Evolutionary conservation across 768 basidiomycete species (phyloP).

Genomic region (Russula earlei): DNA sequence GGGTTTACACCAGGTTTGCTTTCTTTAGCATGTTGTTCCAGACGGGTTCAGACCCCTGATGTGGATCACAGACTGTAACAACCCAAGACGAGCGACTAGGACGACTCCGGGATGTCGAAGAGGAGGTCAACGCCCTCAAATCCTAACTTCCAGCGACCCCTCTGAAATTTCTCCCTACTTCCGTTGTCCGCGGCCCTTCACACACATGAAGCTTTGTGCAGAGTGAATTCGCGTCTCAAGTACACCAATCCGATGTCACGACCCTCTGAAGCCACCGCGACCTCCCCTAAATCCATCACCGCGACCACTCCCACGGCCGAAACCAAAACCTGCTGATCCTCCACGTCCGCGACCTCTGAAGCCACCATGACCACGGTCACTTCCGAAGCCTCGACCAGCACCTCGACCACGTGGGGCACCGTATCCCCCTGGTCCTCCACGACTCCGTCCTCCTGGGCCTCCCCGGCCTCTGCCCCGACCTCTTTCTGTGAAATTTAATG

Average conservation of each 20-base stretch:
- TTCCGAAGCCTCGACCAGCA: slow-evolving; percentile 38
- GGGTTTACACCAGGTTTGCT: slow-evolving; percentile 44
- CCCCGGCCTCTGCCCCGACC: slow-evolving; percentile 32
- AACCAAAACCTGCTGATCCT: no score
- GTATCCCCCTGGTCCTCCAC: slow-evolving; percentile 25
- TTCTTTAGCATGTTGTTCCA: neutral
- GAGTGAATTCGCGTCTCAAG: neutral
- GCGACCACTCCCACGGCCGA: slow-evolving; percentile 29
- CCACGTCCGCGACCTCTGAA: slow-evolving; percentile 34
- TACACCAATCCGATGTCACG: slow-evolving; percentile 24
- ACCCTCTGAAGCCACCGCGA: slow-evolving; percentile 42
- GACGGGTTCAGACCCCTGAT: neutral
- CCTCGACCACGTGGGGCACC: slow-evolving; percentile 22
- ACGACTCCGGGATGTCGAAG: slow-evolving; percentile 29
- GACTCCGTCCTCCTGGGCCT: slow-evolving; percentile 22
- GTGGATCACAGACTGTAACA: slow-evolving; percentile 33
- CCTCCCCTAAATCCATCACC: slow-evolving; percentile 34
- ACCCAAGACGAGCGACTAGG: slow-evolving; percentile 44
- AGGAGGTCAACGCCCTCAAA: slow-evolving; percentile 13
- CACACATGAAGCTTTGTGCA: neutral
- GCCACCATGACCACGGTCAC: slow-evolving; percentile 36
- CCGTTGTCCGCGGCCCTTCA: slow-evolving; percentile 4
- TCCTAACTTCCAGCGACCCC: neutral
- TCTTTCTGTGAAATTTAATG: slow-evolving; percentile 31
- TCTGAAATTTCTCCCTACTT: no score